These are phyloP conservation scores for Musa beccarii DNA, from an alignment of 176 grass and related monocot species.

Conservation along the genomic window DNA sequence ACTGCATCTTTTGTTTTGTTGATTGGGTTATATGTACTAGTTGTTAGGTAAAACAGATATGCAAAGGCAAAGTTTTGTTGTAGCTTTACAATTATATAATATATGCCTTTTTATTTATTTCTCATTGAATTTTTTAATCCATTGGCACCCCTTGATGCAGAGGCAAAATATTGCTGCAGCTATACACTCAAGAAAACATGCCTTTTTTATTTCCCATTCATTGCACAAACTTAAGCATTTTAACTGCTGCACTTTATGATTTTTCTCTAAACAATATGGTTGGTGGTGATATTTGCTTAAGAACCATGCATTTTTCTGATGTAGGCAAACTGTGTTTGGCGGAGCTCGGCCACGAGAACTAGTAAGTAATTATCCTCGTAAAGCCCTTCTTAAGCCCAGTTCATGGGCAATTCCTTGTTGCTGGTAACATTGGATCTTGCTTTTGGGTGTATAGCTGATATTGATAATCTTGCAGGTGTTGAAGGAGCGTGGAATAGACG, in stretches of 20 bases:
- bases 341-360: slow-evolving; percentile 84
- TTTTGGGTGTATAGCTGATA: slow-evolving; percentile 18
- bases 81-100: too few species aligned
- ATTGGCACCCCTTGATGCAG: not conserved
- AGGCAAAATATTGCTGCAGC: not conserved
- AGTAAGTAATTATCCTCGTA: slow-evolving; percentile 29
- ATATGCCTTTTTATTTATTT: too few species aligned
- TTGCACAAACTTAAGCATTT: not conserved
- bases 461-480: slow-evolving; percentile 48
- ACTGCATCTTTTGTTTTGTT: too few species aligned
- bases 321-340: slow-evolving; percentile 73
- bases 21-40: too few species aligned
- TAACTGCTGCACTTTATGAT: not conserved
- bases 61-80: not conserved
- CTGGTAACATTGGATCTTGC: not conserved
- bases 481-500: slow-evolving; percentile 82
- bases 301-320: slow-evolving; percentile 7
- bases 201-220: not conserved
- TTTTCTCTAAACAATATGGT: not conserved
- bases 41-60: not conserved
- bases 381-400: not conserved
- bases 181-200: not conserved
- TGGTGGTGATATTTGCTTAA: not conserved
- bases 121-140: not conserved
- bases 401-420: slow-evolving; percentile 1